Base-by-base conservation (phyloP, 2,329 filamentous ascomycete species). In the Penicillium occitanis region DNA sequence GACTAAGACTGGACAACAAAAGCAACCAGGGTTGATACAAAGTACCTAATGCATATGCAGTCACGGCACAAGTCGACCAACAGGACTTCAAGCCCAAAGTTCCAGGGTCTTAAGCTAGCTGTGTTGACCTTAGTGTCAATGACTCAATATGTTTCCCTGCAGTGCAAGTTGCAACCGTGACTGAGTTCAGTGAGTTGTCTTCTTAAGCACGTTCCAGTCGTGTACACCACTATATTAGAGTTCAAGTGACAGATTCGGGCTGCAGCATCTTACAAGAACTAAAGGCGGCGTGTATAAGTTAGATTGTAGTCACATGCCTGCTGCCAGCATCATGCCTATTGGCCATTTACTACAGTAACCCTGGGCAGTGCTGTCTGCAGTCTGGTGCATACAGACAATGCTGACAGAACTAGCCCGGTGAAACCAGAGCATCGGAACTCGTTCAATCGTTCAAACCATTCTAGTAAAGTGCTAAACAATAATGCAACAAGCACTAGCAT, bases 331-430 rank as follows among this genome's bases (percentile, higher is more conserved):
- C 22, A 51, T n/a, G n/a, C n/a, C 14, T 11, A 37, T n/a, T 19
- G 19, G 37, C 53, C 5, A 17, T 35, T 33, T 55, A 35, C 17
- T 19, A 8, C 51, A 22, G 53, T 6, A 51, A 28, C 7, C 22
- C 48, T 51, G 5, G 5, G 4, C 19, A 22, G 33, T 5, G 2
- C 33, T 7, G 4, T 57, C 10, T 40, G 53, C 19, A 57, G 53
- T 37, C 33, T 57, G 25, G 53, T 25, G 40, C 53, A 8, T 40
- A 22, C 10, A 37, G n/a, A 8, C 10, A 22, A 57, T 57, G 33
- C 22, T 57, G 53, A 37, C 30, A 35, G 33, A 57, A n/a, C 53
- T 37, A 37, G 53, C 8, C 50, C 50, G 50, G 50, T 53, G 50
- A 53, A 53, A 33, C 25, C 28, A 53, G 50, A 53, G 25, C 25